Base-by-base conservation (phyloP, 225 moss, liverwort and hornwort genomes). In the Polytrichum formosum region DNA sequence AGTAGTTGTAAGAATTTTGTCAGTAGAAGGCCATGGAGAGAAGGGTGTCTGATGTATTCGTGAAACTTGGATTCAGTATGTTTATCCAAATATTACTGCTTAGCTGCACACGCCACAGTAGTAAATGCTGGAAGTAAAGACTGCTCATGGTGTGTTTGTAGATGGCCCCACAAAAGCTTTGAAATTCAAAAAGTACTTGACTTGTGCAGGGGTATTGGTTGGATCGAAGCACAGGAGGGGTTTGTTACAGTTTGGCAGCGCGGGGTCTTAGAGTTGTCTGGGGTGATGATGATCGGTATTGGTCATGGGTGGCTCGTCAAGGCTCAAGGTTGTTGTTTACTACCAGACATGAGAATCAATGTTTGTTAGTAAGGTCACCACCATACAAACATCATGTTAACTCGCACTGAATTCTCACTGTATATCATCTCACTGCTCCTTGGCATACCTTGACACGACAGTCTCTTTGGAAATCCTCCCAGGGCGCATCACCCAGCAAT, bases 191-290 rank as follows among this genome's bases (percentile, higher is more conserved):
- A 46, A 46, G 13, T 16, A 46, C 16, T 46, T 46, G 46, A 58
- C 16, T 20, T 66, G 61, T 75, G 61, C 86, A 89, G 88, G 80
- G 70, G 2, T 76, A 82, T 67, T 88, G 86, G 83, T 22, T 91
- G 29, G 84, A 86, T 75, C 63, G 60, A 80, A 71, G 20, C 8
- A 80, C 79, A 6, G 88, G 91, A 54, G 88, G 78, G 27, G 78
- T 77, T 26, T 82, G 79, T 70, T 74, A 74, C 56, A 86, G 91
- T 73, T 5, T 86, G 67, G 83, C 82, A 67, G 82, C 88, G 23
- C 70, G 74, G 65, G 86, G 80, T 4, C 76, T 91, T 65, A 2
- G 25, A 26, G 3, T 88, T 79, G 61, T 61, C 22, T 81, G 76
- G 79, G 81, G 75, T 37, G 46, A 74, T 0, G 74, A 83, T 53